Percentiles rank a stretch among this genome's conserved stretches.
Evolutionary conservation across 805 yeast genomes (phyloP).

Genomic region (Wickerhamomyces chambardii): DNA sequence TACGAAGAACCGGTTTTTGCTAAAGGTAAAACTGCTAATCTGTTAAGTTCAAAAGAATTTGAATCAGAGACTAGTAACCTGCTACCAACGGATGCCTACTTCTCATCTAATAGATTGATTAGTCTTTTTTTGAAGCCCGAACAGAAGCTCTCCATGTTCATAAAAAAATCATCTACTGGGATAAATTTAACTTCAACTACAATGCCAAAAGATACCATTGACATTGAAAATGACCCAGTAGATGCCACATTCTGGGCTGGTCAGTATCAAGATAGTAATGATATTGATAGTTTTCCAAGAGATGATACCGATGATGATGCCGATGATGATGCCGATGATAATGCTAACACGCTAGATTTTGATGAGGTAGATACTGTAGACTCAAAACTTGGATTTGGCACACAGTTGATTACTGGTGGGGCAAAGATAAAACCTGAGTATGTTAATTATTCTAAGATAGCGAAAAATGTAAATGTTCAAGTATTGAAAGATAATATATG

Average conservation of each 20-base stretch:
- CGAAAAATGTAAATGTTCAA: constrained; percentile 74
- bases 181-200: neutral
- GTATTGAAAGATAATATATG: constrained; percentile 69
- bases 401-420: constrained; percentile 19
- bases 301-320: constrained; percentile 21
- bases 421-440: constrained; percentile 27
- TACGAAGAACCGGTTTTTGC: constrained; percentile 31
- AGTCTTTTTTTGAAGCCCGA: constrained; percentile 63
- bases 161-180: constrained; percentile 5
- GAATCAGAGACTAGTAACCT: constrained; percentile 33
- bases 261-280: constrained; percentile 38
- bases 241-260: constrained; percentile 73
- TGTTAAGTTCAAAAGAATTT: constrained; percentile 32
- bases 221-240: constrained; percentile 52
- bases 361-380: constrained; percentile 6
- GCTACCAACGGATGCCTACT: constrained; percentile 68
- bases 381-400: constrained; percentile 11
- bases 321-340: constrained; percentile 17
- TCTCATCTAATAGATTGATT: constrained; percentile 59
- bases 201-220: constrained; percentile 12
- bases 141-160: constrained; percentile 27
- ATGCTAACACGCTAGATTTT: constrained; percentile 1
- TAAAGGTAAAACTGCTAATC: constrained; percentile 22
- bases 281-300: constrained; percentile 23
- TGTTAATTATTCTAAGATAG: constrained; percentile 56